A percentile compares a stretch with the other conserved stretches of the same genome.
These are phyloP conservation scores for Lactifluus rugatus DNA, from an alignment of 768 basidiomycete genomes.

Conservation along the genomic window DNA sequence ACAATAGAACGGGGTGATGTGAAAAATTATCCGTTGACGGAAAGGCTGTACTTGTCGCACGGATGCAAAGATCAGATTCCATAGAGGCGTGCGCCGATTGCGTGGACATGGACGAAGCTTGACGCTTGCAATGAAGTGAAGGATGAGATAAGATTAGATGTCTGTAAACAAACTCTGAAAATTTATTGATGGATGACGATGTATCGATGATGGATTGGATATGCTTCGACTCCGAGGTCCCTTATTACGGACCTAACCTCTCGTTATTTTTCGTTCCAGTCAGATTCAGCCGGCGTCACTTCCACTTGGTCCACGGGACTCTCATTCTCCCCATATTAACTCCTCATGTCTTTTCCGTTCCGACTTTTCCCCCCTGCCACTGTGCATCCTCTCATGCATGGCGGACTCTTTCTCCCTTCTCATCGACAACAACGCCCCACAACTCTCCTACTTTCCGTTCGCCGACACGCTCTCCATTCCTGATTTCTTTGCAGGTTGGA, in stretches of 20 bases:
- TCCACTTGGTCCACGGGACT: too few relatives aligned
- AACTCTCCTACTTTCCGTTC: conserved; percentile 51
- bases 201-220: too few relatives aligned
- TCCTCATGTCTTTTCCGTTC: conserved; percentile 11
- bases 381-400: conserved; percentile 27
- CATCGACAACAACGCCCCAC: conserved; percentile 61
- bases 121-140: not conserved
- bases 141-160: conserved; percentile 6
- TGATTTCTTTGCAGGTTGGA: conserved; percentile 55
- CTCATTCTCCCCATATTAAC: conserved; percentile 7
- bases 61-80: not conserved
- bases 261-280: too few relatives aligned
- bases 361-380: not conserved
- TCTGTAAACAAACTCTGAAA: not conserved
- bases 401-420: conserved; percentile 31
- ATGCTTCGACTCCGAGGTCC: too few relatives aligned
- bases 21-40: not conserved
- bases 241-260: too few relatives aligned
- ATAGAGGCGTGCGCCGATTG: not conserved
- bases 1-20: not conserved
- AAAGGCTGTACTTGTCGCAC: not conserved
- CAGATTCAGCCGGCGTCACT: too few relatives aligned
- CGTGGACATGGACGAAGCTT: not conserved
- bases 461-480: conserved; percentile 39
- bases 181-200: not conserved